These are phyloP conservation scores for Talaromyces ruber DNA, from an alignment of 495 filamentous ascomycete species.

Conservation along the genomic window DNA sequence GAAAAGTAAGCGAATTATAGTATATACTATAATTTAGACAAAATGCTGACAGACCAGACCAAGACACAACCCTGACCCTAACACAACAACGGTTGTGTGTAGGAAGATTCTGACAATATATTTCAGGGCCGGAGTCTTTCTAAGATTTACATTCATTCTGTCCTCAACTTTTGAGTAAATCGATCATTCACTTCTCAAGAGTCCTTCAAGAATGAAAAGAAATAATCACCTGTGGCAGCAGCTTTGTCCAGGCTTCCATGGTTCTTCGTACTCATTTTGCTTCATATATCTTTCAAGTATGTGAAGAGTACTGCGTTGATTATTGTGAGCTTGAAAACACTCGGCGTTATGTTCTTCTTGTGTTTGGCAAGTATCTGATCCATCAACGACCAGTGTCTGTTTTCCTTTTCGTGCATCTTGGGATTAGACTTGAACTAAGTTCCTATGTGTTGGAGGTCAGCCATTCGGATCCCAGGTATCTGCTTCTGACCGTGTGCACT, in stretches of 20 bases:
- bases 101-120: too few species aligned
- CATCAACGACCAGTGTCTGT: background rate
- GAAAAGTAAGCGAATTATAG: background rate
- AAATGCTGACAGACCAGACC: too few species aligned
- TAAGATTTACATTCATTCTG: background rate
- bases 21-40: too few species aligned
- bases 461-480: background rate
- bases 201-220: background rate
- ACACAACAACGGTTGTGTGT: too few species aligned
- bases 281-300: background rate
- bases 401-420: background rate
- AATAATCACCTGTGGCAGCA: background rate
- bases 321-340: background rate
- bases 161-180: background rate
- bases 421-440: background rate
- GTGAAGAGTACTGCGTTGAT: background rate
- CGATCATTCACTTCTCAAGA: background rate
- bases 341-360: background rate
- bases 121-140: background rate
- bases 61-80: too few species aligned
- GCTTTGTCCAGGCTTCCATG: background rate
- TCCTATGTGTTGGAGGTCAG: background rate
- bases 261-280: background rate
- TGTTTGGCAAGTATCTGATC: background rate
- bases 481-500: background rate